Base-by-base conservation (phyloP, 1,139 yeast species). In the Diutina scorzettiae region DNA sequence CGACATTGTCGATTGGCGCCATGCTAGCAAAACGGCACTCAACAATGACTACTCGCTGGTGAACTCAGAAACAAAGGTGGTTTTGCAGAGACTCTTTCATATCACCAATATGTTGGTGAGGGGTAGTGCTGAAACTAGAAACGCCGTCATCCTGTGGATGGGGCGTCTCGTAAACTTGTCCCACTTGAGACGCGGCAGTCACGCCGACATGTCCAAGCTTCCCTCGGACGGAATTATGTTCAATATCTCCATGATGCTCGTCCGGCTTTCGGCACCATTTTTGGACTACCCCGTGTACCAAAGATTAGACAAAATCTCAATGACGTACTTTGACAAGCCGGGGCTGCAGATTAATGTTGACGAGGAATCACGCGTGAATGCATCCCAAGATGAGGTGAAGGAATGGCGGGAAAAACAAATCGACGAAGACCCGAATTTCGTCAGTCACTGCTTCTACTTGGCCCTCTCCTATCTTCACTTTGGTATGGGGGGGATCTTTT, bases 111-210 rank as follows among this genome's bases (percentile, higher is more conserved):
- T 75, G 52, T 71, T 91, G 42, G 73, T 91, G n/a, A 71, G 97
- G 48, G 84, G 89, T 0, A 78, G 87, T 1, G 59, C 73, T 0
- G 64, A 67, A 31, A 73, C 95, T 0, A 71, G 97, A 48, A 63
- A 62, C 33, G 77, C 65, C 39, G 56, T 89, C 43, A 61, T 91
- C 47, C 58, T 66, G 43, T 87, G 81, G 71, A 76, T 89, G 58
- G 82, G 82, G 2, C 71, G 70, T 32, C 69, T 87, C 39, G 71
- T 86, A 18, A 85, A 89, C 53, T 68, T 75, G 45, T 87, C 89
- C 56, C 96, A 89, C 60, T 72, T 85, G 52, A 76, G 97, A 60
- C 73, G 84, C 51, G 96, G 96, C 41, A 78, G 84, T 50, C 95
- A 84, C 57, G 83, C 91, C 3, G 81, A 83, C 52, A 72, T 75